Evolutionary conservation across 2,329 filamentous ascomycete genomes (phyloP).

Genomic region (Grosmannia serpens): DNA sequence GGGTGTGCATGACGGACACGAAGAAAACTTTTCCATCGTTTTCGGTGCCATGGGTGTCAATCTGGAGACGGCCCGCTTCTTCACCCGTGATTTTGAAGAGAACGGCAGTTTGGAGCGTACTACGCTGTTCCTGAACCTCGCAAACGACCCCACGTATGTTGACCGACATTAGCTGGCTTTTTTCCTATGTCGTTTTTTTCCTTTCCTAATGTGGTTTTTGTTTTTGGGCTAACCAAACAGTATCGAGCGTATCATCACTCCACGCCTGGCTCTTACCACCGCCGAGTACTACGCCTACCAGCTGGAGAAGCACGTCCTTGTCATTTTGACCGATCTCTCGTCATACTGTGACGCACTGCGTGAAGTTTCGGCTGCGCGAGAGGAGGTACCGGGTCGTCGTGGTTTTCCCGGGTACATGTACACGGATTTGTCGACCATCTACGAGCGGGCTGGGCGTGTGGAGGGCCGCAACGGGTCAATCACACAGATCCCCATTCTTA

Average conservation of each 20-base stretch:
- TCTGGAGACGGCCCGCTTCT: conserved; percentile 96
- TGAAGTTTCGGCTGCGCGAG: conserved; percentile 93
- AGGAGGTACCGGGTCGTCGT: conserved; percentile 98
- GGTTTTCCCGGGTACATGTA: conserved; percentile 99
- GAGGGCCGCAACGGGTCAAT: conserved; percentile 95
- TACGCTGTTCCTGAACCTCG: conserved; percentile 96
- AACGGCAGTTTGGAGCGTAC: conserved; percentile 97
- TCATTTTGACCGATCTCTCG: conserved; percentile 95
- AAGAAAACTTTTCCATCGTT: conserved; percentile 99
- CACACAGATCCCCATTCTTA: conserved; percentile 96
- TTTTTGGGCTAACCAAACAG: conserved; percentile 28
- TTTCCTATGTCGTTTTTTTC: neutral
- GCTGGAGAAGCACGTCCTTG: conserved; percentile 97
- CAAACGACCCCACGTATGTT: conserved; percentile 91
- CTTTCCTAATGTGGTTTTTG: neutral
- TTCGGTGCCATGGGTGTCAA: conserved; percentile 99
- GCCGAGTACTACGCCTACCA: conserved; percentile 99
- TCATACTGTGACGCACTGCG: conserved; percentile 98
- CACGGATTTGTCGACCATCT: conserved; percentile 99
- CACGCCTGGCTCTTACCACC: conserved; percentile 92
- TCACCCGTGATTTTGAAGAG: conserved; percentile 97
- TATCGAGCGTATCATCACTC: conserved; percentile 99
- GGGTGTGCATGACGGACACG: conserved; percentile 89
- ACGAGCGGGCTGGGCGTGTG: conserved; percentile 97
- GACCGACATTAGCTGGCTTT: neutral